Evolutionary conservation across 1,284 basidiomycete species (phyloP), one percentile per base, ranked within the genome.

Genomic region (Inonotus hispidus): DNA sequence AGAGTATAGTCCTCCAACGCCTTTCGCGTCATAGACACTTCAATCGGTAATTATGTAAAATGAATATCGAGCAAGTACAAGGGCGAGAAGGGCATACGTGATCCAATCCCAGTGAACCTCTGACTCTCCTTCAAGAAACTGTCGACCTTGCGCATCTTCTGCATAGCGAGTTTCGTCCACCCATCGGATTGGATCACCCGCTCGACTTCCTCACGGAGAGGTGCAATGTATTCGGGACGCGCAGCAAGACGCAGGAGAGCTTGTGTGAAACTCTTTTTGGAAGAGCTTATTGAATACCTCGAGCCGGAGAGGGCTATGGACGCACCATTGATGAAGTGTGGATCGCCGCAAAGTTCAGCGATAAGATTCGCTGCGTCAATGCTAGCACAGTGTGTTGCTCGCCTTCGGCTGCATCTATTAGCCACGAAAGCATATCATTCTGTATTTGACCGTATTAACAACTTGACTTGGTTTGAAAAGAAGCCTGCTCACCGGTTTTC

Each of bases 121-220:
- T 74, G 71, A 1, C 71, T 70, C 65, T 82, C 80, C 50, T 70
- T 73, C 27, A 82, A 27, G 66, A 82, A 79, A 63, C 80, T 82
- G 65, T 82, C 80, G 1, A 80, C 56, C 63, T 75, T 77, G 52
- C 65, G 66, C 76, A 82, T 77, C 54, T 74, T 75, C 39, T 63
- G 69, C 45, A 82, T 61, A 0, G 74, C 71, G 0, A 60, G 66
- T 64, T 78, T 80, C 2, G 77, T 74, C 79, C 80, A 80, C 0
- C 79, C 81, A 4, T 79, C 72, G 32, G 71, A 61, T 0, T 63
- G 61, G 1, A 80, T 62, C 5, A 76, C 66, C 1, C 64, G 46
- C 32, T 78, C 74, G 2, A 77, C 71, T 63, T 82, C 81, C 49
- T 79, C 74, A 1, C 79, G 77, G n/a, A 82, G 67, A 0, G 72